phyloP scores from a whole-genome alignment of 495 filamentous ascomycete genomes.

The Aspergillus kassunensis region DNA sequence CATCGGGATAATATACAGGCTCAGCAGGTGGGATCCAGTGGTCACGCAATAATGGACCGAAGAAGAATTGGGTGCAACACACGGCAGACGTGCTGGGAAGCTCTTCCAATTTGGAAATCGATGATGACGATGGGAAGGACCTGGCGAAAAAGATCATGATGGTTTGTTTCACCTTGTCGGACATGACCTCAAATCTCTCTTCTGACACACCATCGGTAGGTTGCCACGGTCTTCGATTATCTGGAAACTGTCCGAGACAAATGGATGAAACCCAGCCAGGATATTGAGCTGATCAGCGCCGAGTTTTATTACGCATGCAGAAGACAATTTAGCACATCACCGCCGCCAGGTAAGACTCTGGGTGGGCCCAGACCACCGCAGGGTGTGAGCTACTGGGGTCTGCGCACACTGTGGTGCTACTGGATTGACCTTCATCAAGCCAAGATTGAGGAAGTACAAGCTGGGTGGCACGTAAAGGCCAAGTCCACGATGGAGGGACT shows the following conservation, averaged over 20 bases:
- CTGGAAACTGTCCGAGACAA: not conserved
- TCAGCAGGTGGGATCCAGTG: not conserved
- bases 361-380: not conserved
- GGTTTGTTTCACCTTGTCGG: not conserved
- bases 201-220: not conserved
- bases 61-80: constrained; percentile 14
- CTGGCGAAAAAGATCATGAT: constrained; percentile 13
- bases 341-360: constrained; percentile 6
- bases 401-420: constrained; percentile 17
- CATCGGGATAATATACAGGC: not conserved
- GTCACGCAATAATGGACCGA: not conserved
- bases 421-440: constrained; percentile 13
- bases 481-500: not conserved
- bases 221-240: constrained; percentile 12
- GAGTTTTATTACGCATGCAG: constrained; percentile 10
- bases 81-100: constrained; percentile 8
- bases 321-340: not conserved
- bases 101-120: not conserved
- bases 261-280: constrained; percentile 9
- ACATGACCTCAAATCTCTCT: not conserved
- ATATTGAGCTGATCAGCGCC: constrained; percentile 9
- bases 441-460: constrained; percentile 1
- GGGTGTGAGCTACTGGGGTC: constrained; percentile 7
- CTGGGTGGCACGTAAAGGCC: constrained; percentile 2
- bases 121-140: too few relatives aligned